A percentile compares a stretch with the other conserved stretches of the same genome.
Conservation (phyloP, 2,329 filamentous ascomycete genomes). For the Monosporascus sp. region DNA sequence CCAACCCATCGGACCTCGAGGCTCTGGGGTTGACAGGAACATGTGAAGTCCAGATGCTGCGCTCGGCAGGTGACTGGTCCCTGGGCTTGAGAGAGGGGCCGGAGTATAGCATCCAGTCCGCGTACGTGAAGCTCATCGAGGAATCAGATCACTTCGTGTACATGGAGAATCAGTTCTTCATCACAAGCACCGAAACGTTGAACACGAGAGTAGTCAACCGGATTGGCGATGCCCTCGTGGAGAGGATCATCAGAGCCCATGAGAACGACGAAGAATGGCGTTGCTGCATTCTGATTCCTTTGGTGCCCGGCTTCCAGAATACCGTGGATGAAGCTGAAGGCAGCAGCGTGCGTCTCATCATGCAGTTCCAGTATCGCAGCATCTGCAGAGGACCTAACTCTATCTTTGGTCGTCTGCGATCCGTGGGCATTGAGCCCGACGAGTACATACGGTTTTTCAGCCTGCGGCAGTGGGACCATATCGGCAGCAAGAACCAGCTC, state of each 20-base stretch:
- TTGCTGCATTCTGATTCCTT: conserved; percentile 80
- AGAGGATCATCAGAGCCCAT: conserved; percentile 81
- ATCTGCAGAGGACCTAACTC: conserved; percentile 90
- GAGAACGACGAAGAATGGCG: conserved; percentile 86
- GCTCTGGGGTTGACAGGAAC: conserved; percentile 85
- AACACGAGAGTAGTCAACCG: conserved; percentile 84
- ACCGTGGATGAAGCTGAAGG: conserved; percentile 92
- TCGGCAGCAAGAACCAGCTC: conserved; percentile 74
- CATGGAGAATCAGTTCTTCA: conserved; percentile 98
- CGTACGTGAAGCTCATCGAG: conserved; percentile 90
- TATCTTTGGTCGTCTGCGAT: conserved; percentile 81
- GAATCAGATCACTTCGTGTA: conserved; percentile 97
- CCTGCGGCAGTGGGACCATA: conserved; percentile 84
- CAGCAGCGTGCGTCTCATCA: conserved; percentile 88
- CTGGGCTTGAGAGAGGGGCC: conserved; percentile 74
- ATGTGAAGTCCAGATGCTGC: conserved; percentile 92
- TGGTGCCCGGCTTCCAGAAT: conserved; percentile 98
- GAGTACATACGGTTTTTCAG: conserved; percentile 96
- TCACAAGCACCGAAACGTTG: conserved; percentile 86
- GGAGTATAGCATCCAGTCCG: conserved; percentile 93
- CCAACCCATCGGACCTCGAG: conserved; percentile 78
- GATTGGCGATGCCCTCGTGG: conserved; percentile 90
- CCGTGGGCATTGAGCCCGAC: conserved; percentile 80
- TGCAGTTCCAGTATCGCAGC: conserved; percentile 94
- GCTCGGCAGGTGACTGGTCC: conserved; percentile 88